phyloP scores from a whole-genome alignment of 2,329 filamentous ascomycete genomes.

The Bipolaris oryzae region DNA sequence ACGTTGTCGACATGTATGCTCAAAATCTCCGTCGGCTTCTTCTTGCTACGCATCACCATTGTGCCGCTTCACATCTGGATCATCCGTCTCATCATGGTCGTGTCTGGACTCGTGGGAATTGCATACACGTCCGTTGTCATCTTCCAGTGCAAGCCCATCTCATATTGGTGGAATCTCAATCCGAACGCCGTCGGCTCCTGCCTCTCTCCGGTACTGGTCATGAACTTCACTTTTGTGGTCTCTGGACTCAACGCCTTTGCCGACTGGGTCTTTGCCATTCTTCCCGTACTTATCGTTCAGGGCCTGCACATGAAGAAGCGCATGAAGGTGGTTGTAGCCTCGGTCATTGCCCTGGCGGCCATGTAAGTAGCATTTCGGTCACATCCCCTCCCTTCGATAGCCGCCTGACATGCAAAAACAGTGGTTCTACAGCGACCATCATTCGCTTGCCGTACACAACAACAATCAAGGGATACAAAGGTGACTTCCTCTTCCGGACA shows the following conservation, averaged over 20 bases:
- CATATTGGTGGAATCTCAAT: slow-evolving; percentile 56
- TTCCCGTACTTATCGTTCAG: slow-evolving; percentile 58
- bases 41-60: slow-evolving; percentile 59
- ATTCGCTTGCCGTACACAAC: slow-evolving; percentile 38
- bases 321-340: slow-evolving; percentile 59
- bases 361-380: slow-evolving; percentile 28
- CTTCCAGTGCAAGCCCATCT: slow-evolving; percentile 59
- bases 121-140: slow-evolving; percentile 58
- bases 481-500: slow-evolving; percentile 41
- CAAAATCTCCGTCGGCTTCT: slow-evolving; percentile 58
- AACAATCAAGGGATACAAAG: slow-evolving; percentile 32
- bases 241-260: slow-evolving; percentile 37
- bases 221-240: slow-evolving; percentile 55
- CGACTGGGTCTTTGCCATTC: slow-evolving; percentile 39
- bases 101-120: slow-evolving; percentile 53
- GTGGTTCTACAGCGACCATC: slow-evolving; percentile 49
- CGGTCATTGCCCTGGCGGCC: slow-evolving; percentile 57
- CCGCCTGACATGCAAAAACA: slow-evolving; percentile 17
- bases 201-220: slow-evolving; percentile 53
- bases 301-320: slow-evolving; percentile 61
- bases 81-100: slow-evolving; percentile 53
- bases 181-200: slow-evolving; percentile 49
- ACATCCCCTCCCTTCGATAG: background rate
- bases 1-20: slow-evolving; percentile 55
- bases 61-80: slow-evolving; percentile 52